Conservation (phyloP, 805 yeast species). For the Cyberlindnera americana region DNA sequence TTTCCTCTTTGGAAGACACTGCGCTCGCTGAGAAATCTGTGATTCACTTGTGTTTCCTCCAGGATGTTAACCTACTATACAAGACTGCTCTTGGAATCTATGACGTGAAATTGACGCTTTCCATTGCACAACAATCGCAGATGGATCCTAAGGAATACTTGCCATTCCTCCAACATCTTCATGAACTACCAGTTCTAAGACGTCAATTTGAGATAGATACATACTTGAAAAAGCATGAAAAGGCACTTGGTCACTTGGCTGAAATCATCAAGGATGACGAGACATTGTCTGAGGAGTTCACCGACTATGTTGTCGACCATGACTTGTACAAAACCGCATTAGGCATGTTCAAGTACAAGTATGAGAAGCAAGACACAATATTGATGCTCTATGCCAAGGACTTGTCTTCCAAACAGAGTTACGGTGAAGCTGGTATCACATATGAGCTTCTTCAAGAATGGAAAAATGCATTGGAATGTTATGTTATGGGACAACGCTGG, state of each 20-base stretch:
- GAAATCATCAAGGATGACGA: slow-evolving; percentile 37
- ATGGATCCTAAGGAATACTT: slow-evolving; percentile 96
- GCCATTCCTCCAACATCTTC: slow-evolving; percentile 82
- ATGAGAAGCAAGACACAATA: slow-evolving; percentile 49
- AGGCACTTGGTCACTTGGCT: slow-evolving; percentile 65
- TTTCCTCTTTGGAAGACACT: slow-evolving; percentile 47
- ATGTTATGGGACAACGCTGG: slow-evolving; percentile 74
- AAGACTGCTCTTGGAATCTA: slow-evolving; percentile 77
- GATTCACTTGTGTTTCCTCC: slow-evolving; percentile 83
- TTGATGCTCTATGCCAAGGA: slow-evolving; percentile 59
- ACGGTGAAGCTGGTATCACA: slow-evolving; percentile 72
- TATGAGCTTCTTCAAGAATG: slow-evolving; percentile 63
- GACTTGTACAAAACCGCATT: slow-evolving; percentile 68
- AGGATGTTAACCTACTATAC: slow-evolving; percentile 83
- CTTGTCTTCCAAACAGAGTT: slow-evolving; percentile 53
- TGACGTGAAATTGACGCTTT: slow-evolving; percentile 73
- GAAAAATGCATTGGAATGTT: slow-evolving; percentile 65
- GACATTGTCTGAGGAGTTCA: slow-evolving; percentile 51
- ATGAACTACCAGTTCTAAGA: slow-evolving; percentile 62
- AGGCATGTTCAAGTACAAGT: slow-evolving; percentile 53
- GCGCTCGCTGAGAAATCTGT: slow-evolving; percentile 56
- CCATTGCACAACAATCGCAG: slow-evolving; percentile 93
- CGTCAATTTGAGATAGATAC: slow-evolving; percentile 78
- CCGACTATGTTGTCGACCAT: slow-evolving; percentile 66
- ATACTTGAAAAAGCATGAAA: slow-evolving; percentile 59